These are phyloP conservation scores for Geranium incanum DNA, from an alignment of 441 rosid species.

Conservation along the genomic window DNA sequence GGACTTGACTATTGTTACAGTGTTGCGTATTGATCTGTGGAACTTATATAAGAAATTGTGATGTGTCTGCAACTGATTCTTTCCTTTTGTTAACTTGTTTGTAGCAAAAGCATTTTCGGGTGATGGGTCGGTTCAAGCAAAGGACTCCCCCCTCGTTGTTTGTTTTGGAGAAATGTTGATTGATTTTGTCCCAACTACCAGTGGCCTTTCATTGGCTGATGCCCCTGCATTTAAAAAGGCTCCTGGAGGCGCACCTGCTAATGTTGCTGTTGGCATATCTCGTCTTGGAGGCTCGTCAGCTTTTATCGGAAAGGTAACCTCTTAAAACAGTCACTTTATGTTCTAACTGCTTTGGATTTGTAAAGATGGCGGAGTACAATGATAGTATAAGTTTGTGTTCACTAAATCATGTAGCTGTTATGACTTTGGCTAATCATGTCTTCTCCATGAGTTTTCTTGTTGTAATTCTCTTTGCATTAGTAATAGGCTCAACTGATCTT, in stretches of 20 bases:
- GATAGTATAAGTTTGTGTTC: background rate
- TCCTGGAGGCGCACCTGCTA: constrained; percentile 97
- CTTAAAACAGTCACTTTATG: background rate
- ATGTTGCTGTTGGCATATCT: constrained; percentile 95
- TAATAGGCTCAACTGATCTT: background rate
- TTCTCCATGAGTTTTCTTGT: background rate
- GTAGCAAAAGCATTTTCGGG: constrained; percentile 48
- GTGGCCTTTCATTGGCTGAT: constrained; percentile 74
- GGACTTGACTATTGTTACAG: background rate
- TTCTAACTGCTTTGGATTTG: background rate
- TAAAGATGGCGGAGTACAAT: background rate
- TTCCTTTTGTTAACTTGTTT: background rate
- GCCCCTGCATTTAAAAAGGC: constrained; percentile 90
- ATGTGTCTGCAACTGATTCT: background rate
- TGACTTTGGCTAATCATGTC: background rate
- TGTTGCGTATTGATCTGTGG: background rate
- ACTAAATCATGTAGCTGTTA: background rate
- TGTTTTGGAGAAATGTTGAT: constrained; percentile 95
- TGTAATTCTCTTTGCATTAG: background rate
- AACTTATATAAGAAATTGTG: background rate
- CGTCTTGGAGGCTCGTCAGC: constrained; percentile 95
- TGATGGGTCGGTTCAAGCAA: constrained; percentile 37
- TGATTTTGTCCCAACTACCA: constrained; percentile 80
- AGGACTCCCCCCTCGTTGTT: constrained; percentile 54
- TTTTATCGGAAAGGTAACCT: constrained; percentile 72